These are phyloP conservation scores for Penstemon barbatus DNA, from an alignment of 257 asterid species.

Conservation along the genomic window DNA sequence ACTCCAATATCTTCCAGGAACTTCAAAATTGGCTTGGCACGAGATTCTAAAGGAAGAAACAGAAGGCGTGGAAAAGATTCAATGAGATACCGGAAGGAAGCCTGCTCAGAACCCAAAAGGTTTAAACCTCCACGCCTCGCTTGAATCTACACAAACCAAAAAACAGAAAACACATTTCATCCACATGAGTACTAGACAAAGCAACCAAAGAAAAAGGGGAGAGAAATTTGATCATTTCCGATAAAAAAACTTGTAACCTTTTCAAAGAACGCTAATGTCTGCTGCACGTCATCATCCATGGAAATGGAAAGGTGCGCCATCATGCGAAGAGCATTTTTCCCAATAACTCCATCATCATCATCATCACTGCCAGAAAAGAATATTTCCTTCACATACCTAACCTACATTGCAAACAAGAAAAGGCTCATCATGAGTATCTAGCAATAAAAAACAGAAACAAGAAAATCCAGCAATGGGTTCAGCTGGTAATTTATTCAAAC, in stretches of 20 bases:
- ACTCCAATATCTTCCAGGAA: slow-evolving; percentile 69
- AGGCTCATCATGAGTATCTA: not conserved
- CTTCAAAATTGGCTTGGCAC: slow-evolving; percentile 53
- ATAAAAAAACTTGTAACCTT: slow-evolving; percentile 49
- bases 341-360: slow-evolving; percentile 45
- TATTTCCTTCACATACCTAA: slow-evolving; percentile 76
- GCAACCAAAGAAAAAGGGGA: not conserved
- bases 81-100: slow-evolving; percentile 68
- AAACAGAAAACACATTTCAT: not conserved
- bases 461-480: not conserved
- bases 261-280: slow-evolving; percentile 84
- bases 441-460: not conserved
- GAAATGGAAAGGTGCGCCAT: slow-evolving; percentile 74
- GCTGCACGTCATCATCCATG: slow-evolving; percentile 87
- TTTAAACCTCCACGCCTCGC: slow-evolving; percentile 95
- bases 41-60: slow-evolving; percentile 54
- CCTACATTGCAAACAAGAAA: slow-evolving; percentile 47
- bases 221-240: not conserved
- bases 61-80: slow-evolving; percentile 92
- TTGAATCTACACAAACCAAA: slow-evolving; percentile 54
- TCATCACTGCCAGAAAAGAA: slow-evolving; percentile 71
- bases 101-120: slow-evolving; percentile 53
- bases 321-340: slow-evolving; percentile 75
- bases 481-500: not conserved
- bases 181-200: not conserved